Conservation (phyloP, 73 alveolate genomes). For the Breviolum minutum region DNA sequence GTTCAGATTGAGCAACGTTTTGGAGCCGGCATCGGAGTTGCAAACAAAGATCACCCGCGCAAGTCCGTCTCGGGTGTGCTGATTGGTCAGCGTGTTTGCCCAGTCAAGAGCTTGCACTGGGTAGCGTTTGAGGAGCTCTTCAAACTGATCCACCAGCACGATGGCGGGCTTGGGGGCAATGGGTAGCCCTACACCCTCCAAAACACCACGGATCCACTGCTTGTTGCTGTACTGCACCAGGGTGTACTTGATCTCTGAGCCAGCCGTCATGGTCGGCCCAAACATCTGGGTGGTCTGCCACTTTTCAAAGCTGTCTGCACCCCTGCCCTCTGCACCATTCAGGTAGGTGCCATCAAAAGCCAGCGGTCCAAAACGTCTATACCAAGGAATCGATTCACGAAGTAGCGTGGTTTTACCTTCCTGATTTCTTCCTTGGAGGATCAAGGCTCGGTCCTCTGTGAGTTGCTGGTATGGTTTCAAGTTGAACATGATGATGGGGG, state of each 20-base stretch:
- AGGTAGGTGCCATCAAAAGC: not conserved
- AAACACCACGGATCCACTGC: not conserved
- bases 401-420: not conserved
- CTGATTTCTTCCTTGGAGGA: not conserved
- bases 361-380: not conserved
- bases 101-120: conserved; percentile 37
- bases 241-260: not conserved
- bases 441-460: not conserved
- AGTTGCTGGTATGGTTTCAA: not conserved
- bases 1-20: conserved; percentile 37
- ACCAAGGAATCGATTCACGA: not conserved
- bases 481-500: not conserved
- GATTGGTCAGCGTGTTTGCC: conserved; percentile 54
- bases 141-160: conserved; percentile 30
- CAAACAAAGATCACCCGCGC: conserved; percentile 37
- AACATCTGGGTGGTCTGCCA: conserved; percentile 33
- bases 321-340: not conserved
- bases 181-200: conserved; percentile 6
- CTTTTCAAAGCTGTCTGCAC: not conserved
- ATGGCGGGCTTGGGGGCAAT: conserved; percentile 40
- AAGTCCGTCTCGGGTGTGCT: conserved; percentile 22
- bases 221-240: not conserved
- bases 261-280: not conserved
- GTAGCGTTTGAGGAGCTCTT: conserved; percentile 18
- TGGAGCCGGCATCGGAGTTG: conserved; percentile 44